A percentile compares a stretch with the other conserved stretches of the same genome.
Conservation (phyloP, 805 yeast genomes). For the Hanseniaspora singularis region DNA sequence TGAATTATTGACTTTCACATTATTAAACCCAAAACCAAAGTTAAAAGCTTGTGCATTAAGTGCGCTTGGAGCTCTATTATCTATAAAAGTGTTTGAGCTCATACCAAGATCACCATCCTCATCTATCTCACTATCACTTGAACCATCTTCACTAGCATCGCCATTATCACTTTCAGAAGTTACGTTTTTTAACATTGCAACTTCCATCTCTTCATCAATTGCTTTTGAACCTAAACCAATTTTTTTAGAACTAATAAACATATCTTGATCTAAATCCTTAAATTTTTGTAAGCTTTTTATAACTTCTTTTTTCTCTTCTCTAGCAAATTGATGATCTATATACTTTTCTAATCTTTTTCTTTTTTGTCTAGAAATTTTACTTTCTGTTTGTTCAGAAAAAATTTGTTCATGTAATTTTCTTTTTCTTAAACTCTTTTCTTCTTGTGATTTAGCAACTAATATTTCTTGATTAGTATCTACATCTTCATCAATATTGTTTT, state of each 20-base stretch:
- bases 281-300: constrained; percentile 56
- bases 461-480: constrained; percentile 49
- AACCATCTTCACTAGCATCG: constrained; percentile 18
- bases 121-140: constrained; percentile 21
- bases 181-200: constrained; percentile 38
- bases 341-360: constrained; percentile 72
- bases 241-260: constrained; percentile 59
- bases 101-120: constrained; percentile 22
- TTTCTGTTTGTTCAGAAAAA: constrained; percentile 44
- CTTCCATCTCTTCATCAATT: constrained; percentile 54
- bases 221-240: constrained; percentile 68
- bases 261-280: constrained; percentile 50
- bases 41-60: constrained; percentile 43
- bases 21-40: constrained; percentile 56
- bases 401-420: constrained; percentile 45
- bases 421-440: constrained; percentile 52
- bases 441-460: constrained; percentile 40
- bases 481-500: constrained; percentile 18
- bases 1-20: constrained; percentile 33
- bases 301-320: constrained; percentile 75
- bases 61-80: constrained; percentile 50
- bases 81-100: constrained; percentile 37
- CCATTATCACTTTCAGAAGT: constrained; percentile 43
- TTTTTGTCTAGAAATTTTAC: constrained; percentile 60
- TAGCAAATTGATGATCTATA: constrained; percentile 75